A percentile compares a stretch with the other conserved stretches of the same genome.
Conservation (phyloP, 345 rosid species). For the Lagerstroemia speciosa region DNA sequence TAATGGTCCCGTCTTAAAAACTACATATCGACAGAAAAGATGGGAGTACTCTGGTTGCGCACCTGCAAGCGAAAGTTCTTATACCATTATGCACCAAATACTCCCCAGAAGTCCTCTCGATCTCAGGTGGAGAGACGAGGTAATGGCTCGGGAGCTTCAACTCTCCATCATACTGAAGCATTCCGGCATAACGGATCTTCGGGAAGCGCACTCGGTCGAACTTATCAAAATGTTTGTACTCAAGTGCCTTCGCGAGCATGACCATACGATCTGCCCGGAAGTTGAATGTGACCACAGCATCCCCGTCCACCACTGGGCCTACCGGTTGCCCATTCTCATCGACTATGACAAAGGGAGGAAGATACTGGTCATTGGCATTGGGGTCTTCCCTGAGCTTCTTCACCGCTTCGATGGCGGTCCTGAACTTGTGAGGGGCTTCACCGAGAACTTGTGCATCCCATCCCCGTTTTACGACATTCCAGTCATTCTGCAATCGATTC, state of each 20-base stretch:
- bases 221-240: slow-evolving; percentile 76
- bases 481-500: slow-evolving; percentile 59
- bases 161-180: slow-evolving; percentile 98
- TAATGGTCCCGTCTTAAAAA: too few species aligned
- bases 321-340: slow-evolving; percentile 69
- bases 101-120: slow-evolving; percentile 94
- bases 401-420: slow-evolving; percentile 76
- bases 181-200: slow-evolving; percentile 83
- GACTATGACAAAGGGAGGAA: slow-evolving; percentile 87
- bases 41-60: too few species aligned
- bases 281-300: slow-evolving; percentile 91
- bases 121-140: slow-evolving; percentile 97
- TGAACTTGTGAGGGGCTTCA: slow-evolving; percentile 91
- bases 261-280: slow-evolving; percentile 96
- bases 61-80: slow-evolving; percentile 95
- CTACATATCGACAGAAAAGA: too few species aligned
- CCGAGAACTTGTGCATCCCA: slow-evolving; percentile 99
- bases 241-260: slow-evolving; percentile 94
- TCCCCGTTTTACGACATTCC: slow-evolving; percentile 87
- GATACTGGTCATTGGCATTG: slow-evolving; percentile 74
- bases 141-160: slow-evolving; percentile 74
- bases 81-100: slow-evolving; percentile 73
- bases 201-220: slow-evolving; percentile 94
- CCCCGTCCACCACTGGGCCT: slow-evolving; percentile 89
- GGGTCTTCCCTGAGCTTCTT: slow-evolving; percentile 54